A percentile compares a stretch with the other conserved stretches of the same genome.
phyloP scores from a whole-genome alignment of 2,329 filamentous ascomycete species.

The Alternaria sp. region DNA sequence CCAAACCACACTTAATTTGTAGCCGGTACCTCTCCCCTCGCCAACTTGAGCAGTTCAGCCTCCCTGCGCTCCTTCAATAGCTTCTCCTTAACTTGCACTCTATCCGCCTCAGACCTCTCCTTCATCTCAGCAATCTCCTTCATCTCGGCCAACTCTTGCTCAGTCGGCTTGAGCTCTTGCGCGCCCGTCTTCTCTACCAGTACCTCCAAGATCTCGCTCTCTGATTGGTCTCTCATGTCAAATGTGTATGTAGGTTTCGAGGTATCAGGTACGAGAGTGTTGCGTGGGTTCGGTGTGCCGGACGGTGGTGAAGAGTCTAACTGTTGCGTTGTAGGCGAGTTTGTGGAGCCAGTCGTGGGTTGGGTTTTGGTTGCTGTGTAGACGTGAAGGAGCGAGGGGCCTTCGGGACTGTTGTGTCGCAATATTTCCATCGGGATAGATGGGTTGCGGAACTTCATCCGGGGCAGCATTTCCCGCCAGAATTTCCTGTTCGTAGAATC shows the following conservation, averaged over 20 bases:
- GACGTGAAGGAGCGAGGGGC: constrained; percentile 43
- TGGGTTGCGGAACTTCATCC: constrained; percentile 95
- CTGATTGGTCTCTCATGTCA: constrained; percentile 68
- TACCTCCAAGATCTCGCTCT: constrained; percentile 68
- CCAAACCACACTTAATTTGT: constrained; percentile 6
- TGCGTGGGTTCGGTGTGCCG: constrained; percentile 31
- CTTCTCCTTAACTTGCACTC: constrained; percentile 62
- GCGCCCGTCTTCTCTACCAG: constrained; percentile 71
- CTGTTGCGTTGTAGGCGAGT: constrained; percentile 29
- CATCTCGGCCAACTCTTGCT: constrained; percentile 68
- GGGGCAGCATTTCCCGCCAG: constrained; percentile 82
- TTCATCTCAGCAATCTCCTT: constrained; percentile 64
- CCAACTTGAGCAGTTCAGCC: constrained; percentile 65
- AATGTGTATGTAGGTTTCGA: constrained; percentile 55
- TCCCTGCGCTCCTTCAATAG: constrained; percentile 68
- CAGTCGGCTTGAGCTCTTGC: constrained; percentile 63
- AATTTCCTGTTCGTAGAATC: constrained; percentile 71
- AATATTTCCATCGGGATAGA: constrained; percentile 81
- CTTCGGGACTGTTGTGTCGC: constrained; percentile 63
- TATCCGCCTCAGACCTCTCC: constrained; percentile 63
- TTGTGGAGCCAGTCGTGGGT: constrained; percentile 21
- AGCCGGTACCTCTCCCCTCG: constrained; percentile 52
- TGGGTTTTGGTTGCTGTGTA: constrained; percentile 42
- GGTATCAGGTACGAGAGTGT: constrained; percentile 42
- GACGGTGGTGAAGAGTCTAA: constrained; percentile 26